A percentile compares a stretch with the other conserved stretches of the same genome.
These are phyloP conservation scores for Cystobasidium tubakii DNA, from an alignment of 768 basidiomycete genomes.

Conservation along the genomic window DNA sequence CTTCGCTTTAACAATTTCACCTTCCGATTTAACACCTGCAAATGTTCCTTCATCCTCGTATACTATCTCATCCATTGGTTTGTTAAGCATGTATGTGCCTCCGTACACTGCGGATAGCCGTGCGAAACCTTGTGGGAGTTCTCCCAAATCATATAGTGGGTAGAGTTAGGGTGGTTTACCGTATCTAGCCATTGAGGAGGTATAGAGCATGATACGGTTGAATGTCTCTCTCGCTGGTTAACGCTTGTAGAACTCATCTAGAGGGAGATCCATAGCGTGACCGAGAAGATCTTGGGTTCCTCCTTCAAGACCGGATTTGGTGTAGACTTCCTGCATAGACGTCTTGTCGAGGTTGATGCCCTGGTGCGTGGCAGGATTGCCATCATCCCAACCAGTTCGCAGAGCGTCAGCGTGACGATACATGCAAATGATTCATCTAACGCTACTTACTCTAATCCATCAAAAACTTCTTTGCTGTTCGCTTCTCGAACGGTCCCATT, in stretches of 20 bases:
- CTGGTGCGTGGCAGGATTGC: slow-evolving; percentile 92
- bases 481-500: slow-evolving; percentile 99
- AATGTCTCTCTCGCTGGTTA: slow-evolving; percentile 85
- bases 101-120: slow-evolving; percentile 97
- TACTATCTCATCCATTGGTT: slow-evolving; percentile 81
- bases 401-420: background rate
- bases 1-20: slow-evolving; percentile 92
- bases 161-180: slow-evolving; percentile 99
- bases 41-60: slow-evolving; percentile 81
- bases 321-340: slow-evolving; percentile 88
- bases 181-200: slow-evolving; percentile 96
- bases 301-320: slow-evolving; percentile 92
- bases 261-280: slow-evolving; percentile 96
- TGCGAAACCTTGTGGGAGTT: slow-evolving; percentile 96
- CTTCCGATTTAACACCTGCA: slow-evolving; percentile 78
- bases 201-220: slow-evolving; percentile 93
- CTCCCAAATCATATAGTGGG: slow-evolving; percentile 95
- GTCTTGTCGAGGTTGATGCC: slow-evolving; percentile 87
- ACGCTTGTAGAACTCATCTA: slow-evolving; percentile 95
- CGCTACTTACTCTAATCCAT: slow-evolving; percentile 61
- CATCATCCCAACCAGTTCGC: slow-evolving; percentile 71
- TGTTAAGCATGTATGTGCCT: slow-evolving; percentile 99
- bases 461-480: slow-evolving; percentile 98
- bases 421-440: background rate
- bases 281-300: slow-evolving; percentile 99